Conservation (phyloP, 805 yeast genomes). For the Starmerella tilneyi region DNA sequence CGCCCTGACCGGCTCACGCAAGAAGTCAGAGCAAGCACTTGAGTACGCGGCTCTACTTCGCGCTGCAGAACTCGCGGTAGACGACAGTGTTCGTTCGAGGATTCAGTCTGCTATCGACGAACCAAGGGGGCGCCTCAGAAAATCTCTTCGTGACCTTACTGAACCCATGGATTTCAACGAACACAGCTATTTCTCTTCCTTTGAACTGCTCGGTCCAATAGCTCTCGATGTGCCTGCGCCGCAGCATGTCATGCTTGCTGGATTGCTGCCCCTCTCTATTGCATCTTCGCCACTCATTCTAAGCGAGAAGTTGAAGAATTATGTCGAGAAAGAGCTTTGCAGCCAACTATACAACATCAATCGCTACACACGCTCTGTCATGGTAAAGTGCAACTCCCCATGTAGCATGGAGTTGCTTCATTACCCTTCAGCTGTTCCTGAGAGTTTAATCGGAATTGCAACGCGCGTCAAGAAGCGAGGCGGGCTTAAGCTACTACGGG, state of each 20-base stretch:
- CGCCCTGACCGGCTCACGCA: background rate
- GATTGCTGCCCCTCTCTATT: slow-evolving; percentile 55
- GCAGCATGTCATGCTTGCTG: slow-evolving; percentile 37
- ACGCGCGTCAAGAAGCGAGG: background rate
- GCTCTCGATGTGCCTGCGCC: background rate
- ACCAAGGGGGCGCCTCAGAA: background rate
- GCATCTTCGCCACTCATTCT: slow-evolving; percentile 59
- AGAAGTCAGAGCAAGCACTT: background rate
- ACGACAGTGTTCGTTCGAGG: background rate
- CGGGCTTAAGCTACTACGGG: background rate
- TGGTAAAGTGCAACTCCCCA: slow-evolving; percentile 46
- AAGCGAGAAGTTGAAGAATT: slow-evolving; percentile 52
- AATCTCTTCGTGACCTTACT: background rate
- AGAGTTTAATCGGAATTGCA: slow-evolving; percentile 35
- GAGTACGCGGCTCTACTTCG: background rate
- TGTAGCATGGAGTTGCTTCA: slow-evolving; percentile 53
- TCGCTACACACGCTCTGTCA: slow-evolving; percentile 19
- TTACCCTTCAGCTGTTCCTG: slow-evolving; percentile 48
- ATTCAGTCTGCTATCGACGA: background rate
- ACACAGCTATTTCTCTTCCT: background rate
- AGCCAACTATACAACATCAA: slow-evolving; percentile 28
- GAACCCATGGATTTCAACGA: background rate
- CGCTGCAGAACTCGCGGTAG: background rate
- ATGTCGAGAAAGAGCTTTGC: slow-evolving; percentile 38
- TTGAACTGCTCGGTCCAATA: background rate